Evolutionary conservation across 2,329 filamentous ascomycete species (phyloP), one percentile per base, ranked within the genome.

Genomic region (Seiridium cupressi): DNA sequence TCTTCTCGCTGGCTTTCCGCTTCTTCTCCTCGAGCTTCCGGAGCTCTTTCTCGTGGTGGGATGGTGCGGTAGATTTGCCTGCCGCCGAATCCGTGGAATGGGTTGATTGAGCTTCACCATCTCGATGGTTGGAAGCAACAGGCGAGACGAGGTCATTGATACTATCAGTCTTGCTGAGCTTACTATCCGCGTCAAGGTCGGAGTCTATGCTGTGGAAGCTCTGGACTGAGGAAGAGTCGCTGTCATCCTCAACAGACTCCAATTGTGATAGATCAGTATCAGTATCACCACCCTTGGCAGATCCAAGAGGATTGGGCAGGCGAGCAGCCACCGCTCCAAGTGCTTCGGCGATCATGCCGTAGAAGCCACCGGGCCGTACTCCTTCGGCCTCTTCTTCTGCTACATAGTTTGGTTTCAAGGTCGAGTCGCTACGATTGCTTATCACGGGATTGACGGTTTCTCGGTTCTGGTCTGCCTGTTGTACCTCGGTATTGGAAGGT

Each of bases 41-140:
- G 7, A 92, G 79, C 65, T 91, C 87, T 67, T 87, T 89, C 35
- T 90, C 87, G 62, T 85, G 77, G 26, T 77, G 74, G 9, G 75
- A 65, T 1, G 65, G 60, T 2, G 64, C 69, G 51, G 58, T 72
- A 44, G 64, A 70, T 60, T 63, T 69, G 62, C 60, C 51, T 4
- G 67, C 51, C 31, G 61, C 70, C 3, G 79, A 78, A 2, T 79
- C 78, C 40, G 78, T 75, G 1, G 77, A 81, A 35, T 70, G 65
- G 18, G 61, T 63, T 0, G 77, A 78, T 46, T 72, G 67, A 7
- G 60, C 64, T 26, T 60, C 61, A 18, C 57, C 64, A 18, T 60
- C 60, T 10, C 57, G 54, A 3, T 64, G 63, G 48, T 64, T 68
- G 4, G 64, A 67, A 13, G 67, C 60, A 9, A 63, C 67, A 8